Evolutionary conservation across 108 stramenopile genomes (phyloP).

Genomic region (Aureococcus anophagefferens): DNA sequence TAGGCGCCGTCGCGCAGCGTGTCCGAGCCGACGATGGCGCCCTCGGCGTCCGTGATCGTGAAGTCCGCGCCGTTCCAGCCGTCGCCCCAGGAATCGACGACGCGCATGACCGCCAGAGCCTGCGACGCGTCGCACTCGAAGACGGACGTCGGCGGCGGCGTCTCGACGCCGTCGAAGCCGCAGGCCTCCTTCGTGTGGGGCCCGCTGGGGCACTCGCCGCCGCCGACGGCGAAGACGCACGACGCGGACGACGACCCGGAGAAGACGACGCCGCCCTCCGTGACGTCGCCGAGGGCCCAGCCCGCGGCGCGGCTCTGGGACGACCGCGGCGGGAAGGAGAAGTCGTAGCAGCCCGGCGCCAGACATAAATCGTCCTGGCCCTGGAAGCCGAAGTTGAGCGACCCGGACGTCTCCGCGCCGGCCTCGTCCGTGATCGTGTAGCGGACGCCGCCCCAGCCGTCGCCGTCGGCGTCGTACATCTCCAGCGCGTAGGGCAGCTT

Average conservation of each 20-base stretch:
- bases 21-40: background rate
- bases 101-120: background rate
- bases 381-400: background rate
- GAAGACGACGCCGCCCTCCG: background rate
- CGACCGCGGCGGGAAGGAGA: background rate
- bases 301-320: background rate
- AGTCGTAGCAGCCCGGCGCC: background rate
- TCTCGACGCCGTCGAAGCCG: background rate
- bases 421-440: slow-evolving; percentile 28
- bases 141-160: background rate
- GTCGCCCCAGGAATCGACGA: background rate
- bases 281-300: background rate
- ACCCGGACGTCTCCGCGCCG: slow-evolving; percentile 18
- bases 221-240: background rate
- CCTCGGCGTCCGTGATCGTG: background rate
- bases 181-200: background rate
- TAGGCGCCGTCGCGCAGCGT: background rate
- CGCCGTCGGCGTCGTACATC: slow-evolving; percentile 70
- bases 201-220: background rate
- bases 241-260: background rate
- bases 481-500: slow-evolving; percentile 44
- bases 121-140: background rate
- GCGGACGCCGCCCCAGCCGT: slow-evolving; percentile 61
- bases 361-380: background rate
- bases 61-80: background rate